phyloP scores from a whole-genome alignment of 768 basidiomycete species.

The Amylocystis lapponica region DNA sequence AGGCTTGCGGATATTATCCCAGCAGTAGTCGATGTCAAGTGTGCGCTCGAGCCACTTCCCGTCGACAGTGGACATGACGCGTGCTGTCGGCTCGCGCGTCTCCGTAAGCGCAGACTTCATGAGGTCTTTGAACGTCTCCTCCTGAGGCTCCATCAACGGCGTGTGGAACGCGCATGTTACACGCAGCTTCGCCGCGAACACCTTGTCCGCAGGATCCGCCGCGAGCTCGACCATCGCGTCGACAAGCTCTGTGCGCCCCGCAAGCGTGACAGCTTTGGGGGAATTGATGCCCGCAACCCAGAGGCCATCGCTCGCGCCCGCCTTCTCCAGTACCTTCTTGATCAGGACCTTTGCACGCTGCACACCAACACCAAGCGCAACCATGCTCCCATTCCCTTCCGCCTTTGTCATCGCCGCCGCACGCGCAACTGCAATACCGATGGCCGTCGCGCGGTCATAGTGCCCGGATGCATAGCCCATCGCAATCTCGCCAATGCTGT shows the following conservation, averaged over 20 bases:
- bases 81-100: constrained; percentile 12
- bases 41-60: constrained; percentile 26
- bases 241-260: constrained; percentile 26
- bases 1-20: constrained; percentile 31
- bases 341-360: constrained; percentile 28
- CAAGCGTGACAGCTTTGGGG: constrained; percentile 31
- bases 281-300: constrained; percentile 34
- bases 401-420: constrained; percentile 31
- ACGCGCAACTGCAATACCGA: constrained; percentile 31
- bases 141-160: constrained; percentile 29
- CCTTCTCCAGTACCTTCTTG: constrained; percentile 24
- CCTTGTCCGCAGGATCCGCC: constrained; percentile 21
- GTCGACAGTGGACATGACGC: constrained; percentile 32
- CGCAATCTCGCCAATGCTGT: constrained; percentile 30
- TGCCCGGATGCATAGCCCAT: constrained; percentile 34
- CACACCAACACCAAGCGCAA: constrained; percentile 28
- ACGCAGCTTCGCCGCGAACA: constrained; percentile 24
- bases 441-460: constrained; percentile 27
- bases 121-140: constrained; percentile 24
- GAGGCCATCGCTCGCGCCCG: constrained; percentile 21
- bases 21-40: constrained; percentile 24
- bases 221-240: constrained; percentile 28
- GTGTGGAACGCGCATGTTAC: constrained; percentile 30
- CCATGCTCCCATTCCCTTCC: constrained; percentile 31
- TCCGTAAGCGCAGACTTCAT: constrained; percentile 1